Evolutionary conservation across 2,329 filamentous ascomycete species (phyloP), one percentile per base, ranked within the genome.

Genomic region (Thelonectria rubi): DNA sequence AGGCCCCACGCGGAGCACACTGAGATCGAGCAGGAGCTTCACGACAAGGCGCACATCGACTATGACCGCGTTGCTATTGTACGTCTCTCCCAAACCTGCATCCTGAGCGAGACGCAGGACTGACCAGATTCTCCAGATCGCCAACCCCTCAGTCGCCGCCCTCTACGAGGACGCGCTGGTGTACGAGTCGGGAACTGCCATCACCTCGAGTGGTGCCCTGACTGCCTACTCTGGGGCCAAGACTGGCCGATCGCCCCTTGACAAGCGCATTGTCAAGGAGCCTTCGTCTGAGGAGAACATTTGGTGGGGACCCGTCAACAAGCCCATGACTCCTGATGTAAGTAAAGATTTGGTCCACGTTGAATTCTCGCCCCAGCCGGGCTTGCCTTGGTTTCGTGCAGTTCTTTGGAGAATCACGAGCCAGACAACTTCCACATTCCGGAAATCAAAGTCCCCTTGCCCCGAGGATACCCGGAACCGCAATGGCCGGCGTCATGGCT

Each of bases 251-350:
- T 99, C 95, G 65, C 95, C 95, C 21, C 89, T 92, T 58, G 95
- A 99, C 83, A 99, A 99, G 90, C 91, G 95, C 78, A 92, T 99
- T 76, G 95, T 99, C 76, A 88, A 96, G 83, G 95, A 99, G 80
- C 83, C 89, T 62, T 84, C 88, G 65, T 98, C 95, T 68, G 90
- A 97, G 79, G 90, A 95, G 59, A 88, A 99, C 64, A 87, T 99
- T 75, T 99, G 95, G 95, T 98, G 95, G 95, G 95, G 95, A 75
- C 94, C 95, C 58, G 95, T 99, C 72, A 99, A 99, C 87, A 98
- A 98, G 88, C 92, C 94, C 77, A 99, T 99, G 95, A 90, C 88
- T 71, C 88, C 93, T 73, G 94, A 98, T 80, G 95, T 98, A 90
- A 71, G 70, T 68, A 57, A 62, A 30, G 26, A 30, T 46, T 60